Evolutionary conservation across 306 rosid species (phyloP).

Genomic region (Hippophae rhamnoides): DNA sequence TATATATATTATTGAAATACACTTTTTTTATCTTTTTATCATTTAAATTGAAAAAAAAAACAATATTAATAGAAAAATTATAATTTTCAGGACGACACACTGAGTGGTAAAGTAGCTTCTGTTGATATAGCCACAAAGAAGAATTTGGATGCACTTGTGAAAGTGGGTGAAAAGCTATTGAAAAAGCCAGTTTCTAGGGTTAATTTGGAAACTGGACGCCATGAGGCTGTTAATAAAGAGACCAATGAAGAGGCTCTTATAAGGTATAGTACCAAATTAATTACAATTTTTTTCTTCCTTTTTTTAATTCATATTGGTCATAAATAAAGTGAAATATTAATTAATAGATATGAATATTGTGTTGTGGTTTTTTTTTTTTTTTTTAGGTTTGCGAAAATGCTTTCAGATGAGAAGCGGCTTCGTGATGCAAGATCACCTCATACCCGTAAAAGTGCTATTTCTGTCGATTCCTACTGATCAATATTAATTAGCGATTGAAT

Average conservation of each 20-base stretch:
- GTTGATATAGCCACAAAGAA: conserved; percentile 27
- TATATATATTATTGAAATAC: no score
- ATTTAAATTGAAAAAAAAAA: neutral
- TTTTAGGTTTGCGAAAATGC: conserved; percentile 40
- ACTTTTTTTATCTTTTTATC: neutral
- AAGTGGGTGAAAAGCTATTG: conserved; percentile 31
- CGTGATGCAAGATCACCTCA: conserved; percentile 41
- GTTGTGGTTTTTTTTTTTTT: no score
- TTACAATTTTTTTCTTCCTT: neutral
- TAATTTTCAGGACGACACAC: conserved; percentile 37
- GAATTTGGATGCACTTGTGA: conserved; percentile 38
- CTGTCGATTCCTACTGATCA: neutral
- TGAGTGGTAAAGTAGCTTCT: conserved; percentile 16
- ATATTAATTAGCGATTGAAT: no score
- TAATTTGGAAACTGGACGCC: conserved; percentile 30
- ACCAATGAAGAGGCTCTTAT: conserved; percentile 43
- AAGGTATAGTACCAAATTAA: conserved; percentile 16
- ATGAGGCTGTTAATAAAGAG: conserved; percentile 12
- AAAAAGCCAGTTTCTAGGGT: conserved; percentile 27
- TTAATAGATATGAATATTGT: neutral
- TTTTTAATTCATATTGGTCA: neutral
- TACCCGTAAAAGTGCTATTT: neutral
- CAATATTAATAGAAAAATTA: neutral
- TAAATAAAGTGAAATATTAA: neutral
- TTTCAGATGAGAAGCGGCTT: conserved; percentile 41